Percentiles rank a stretch among this genome's conserved stretches.
These are phyloP conservation scores for Vanilla planifolia DNA, from an alignment of 106 monocot species.

Conservation along the genomic window DNA sequence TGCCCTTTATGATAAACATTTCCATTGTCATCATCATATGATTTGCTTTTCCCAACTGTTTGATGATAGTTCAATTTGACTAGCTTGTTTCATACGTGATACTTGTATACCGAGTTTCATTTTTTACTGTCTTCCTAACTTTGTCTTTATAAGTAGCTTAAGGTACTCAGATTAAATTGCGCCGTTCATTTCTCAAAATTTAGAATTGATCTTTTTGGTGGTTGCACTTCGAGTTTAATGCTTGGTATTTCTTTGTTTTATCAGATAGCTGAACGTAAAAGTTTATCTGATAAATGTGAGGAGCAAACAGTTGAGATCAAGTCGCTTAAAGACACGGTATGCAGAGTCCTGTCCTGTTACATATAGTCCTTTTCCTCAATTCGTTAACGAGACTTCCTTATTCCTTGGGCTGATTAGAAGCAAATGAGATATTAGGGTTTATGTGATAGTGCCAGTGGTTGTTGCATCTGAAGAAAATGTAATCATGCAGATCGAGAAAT, in stretches of 20 bases:
- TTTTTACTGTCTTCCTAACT: not conserved
- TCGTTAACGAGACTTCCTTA: not conserved
- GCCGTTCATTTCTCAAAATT: not conserved
- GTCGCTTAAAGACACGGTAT: constrained; percentile 70
- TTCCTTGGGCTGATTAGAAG: constrained; percentile 5
- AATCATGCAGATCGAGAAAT: constrained; percentile 57
- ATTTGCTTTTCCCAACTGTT: too few species aligned
- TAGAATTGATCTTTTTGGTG: not conserved
- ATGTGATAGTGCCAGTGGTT: not conserved
- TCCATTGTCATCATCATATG: too few species aligned
- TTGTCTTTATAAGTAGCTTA: not conserved
- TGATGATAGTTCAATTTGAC: too few species aligned
- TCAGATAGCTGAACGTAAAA: constrained; percentile 55
- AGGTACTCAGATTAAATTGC: too few species aligned
- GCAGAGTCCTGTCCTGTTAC: not conserved
- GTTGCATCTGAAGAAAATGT: constrained; percentile 6
- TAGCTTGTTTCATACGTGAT: too few species aligned
- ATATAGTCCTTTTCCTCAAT: not conserved
- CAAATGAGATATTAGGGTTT: not conserved
- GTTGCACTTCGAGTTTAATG: too few species aligned
- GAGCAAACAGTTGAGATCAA: constrained; percentile 53
- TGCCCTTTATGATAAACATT: too few species aligned
- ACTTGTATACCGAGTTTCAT: too few species aligned
- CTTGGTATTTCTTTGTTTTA: not conserved
- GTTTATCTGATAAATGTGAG: constrained; percentile 47